A percentile compares a stretch with the other conserved stretches of the same genome.
Evolutionary conservation across 2,329 filamentous ascomycete genomes (phyloP).

Genomic region (Claviceps cyperi): DNA sequence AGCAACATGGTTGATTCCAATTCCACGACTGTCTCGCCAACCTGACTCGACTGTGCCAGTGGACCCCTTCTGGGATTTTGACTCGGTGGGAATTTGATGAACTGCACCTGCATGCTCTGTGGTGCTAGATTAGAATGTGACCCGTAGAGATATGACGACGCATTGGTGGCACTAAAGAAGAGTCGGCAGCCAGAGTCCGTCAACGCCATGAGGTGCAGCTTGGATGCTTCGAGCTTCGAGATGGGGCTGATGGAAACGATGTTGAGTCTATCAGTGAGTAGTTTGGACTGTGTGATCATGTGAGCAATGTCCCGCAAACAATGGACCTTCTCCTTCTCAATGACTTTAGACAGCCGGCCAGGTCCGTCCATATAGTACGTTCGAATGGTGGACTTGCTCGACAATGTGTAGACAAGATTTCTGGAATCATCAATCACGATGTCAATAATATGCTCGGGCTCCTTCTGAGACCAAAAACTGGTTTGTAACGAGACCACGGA

Average conservation of each 20-base stretch:
- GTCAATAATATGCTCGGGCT: slow-evolving; percentile 53
- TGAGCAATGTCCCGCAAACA: slow-evolving; percentile 66
- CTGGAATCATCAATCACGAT: slow-evolving; percentile 82
- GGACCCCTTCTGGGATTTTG: slow-evolving; percentile 16
- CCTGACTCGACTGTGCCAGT: slow-evolving; percentile 6
- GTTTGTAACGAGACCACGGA: slow-evolving; percentile 41
- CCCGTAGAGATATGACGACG: slow-evolving; percentile 50
- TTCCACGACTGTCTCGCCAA: slow-evolving; percentile 28
- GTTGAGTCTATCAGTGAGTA: slow-evolving; percentile 53
- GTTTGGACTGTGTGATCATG: slow-evolving; percentile 59
- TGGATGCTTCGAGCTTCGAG: slow-evolving; percentile 60
- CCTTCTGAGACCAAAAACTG: slow-evolving; percentile 35
- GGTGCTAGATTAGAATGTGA: slow-evolving; percentile 52
- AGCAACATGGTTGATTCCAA: slow-evolving; percentile 34
- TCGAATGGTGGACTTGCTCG: slow-evolving; percentile 73
- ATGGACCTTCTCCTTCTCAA: slow-evolving; percentile 48
- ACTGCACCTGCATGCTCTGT: slow-evolving; percentile 94
- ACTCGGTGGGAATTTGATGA: slow-evolving; percentile 80
- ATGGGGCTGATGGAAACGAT: slow-evolving; percentile 83
- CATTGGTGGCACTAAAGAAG: slow-evolving; percentile 79
- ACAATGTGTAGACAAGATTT: slow-evolving; percentile 81
- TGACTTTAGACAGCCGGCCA: slow-evolving; percentile 46
- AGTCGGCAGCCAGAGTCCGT: slow-evolving; percentile 84
- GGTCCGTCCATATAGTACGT: slow-evolving; percentile 72
- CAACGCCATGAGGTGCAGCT: slow-evolving; percentile 78